A percentile compares a stretch with the other conserved stretches of the same genome.
phyloP scores from a whole-genome alignment of 768 basidiomycete species.

The Porpolomopsis calyptriformis region DNA sequence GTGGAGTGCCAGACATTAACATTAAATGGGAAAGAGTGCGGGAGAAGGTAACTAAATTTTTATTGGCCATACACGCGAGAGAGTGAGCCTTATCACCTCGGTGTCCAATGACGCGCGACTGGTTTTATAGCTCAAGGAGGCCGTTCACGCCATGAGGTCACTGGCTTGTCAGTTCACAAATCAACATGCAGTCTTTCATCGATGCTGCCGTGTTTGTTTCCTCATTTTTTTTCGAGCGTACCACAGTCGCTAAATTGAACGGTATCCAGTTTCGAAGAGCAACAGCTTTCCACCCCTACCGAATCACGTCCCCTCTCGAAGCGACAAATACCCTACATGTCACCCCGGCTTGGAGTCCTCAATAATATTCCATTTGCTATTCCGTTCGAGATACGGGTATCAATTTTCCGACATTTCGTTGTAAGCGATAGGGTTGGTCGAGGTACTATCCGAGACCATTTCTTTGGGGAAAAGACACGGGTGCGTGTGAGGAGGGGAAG shows the following conservation, averaged over 20 bases:
- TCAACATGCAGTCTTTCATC: constrained; percentile 53
- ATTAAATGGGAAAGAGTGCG: constrained; percentile 61
- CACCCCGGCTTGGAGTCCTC: constrained; percentile 79
- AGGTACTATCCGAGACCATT: constrained; percentile 10
- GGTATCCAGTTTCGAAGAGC: constrained; percentile 52
- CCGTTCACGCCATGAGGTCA: constrained; percentile 76
- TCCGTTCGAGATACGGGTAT: constrained; percentile 84
- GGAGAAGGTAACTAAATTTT: constrained; percentile 64
- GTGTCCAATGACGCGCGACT: constrained; percentile 7
- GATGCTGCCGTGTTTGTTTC: constrained; percentile 71
- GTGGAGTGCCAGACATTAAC: constrained; percentile 22
- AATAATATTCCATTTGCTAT: constrained; percentile 96
- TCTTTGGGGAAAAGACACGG: constrained; percentile 16
- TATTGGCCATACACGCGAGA: constrained; percentile 76
- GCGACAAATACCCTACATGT: constrained; percentile 63
- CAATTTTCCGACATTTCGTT: constrained; percentile 81
- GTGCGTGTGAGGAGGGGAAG: constrained; percentile 59
- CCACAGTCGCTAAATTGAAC: background rate
- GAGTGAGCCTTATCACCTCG: constrained; percentile 62
- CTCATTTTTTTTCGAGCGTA: background rate
- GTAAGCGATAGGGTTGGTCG: constrained; percentile 40
- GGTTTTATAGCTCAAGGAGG: constrained; percentile 54
- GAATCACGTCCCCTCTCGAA: constrained; percentile 34
- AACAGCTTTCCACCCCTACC: constrained; percentile 29
- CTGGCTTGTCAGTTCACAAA: constrained; percentile 58